Base-by-base conservation (phyloP, 2,329 filamentous ascomycete genomes). In the Aspergillus clavatus region DNA sequence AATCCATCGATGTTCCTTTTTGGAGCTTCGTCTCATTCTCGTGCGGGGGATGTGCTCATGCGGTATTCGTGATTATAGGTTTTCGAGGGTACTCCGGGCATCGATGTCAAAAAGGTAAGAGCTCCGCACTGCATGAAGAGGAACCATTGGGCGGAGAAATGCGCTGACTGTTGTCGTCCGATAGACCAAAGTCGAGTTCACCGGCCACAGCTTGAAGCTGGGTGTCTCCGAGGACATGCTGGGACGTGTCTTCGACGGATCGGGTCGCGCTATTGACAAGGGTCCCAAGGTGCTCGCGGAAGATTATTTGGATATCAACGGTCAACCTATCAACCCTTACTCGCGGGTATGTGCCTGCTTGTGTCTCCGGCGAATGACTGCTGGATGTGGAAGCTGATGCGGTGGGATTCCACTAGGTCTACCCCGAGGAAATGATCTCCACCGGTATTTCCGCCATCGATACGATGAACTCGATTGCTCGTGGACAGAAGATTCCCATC, bases 151-250 rank as follows among this genome's bases (percentile, higher is more conserved):
- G n/a, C n/a, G n/a, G n/a, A n/a, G n/a, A n/a, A n/a, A 44, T 56
- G 62, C 47, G 41, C 56, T 61, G 40, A 58, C 53, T 44, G 11
- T 4, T 18, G 2, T 19, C 2, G 8, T 56, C 23, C 5, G 8
- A 24, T 63, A 93, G 90, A 95, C 91, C 44, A 94, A 86, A 79
- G 91, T 98, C 70, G 88, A 98, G 70, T 97, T 98, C 72, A 94
- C 87, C 24, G 93, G 93, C 50, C 82, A 96, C 75, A 97, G 88
- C 76, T 77, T 98, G 76, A 97, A 97, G 81, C 86, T 98, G 42
- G 93, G 93, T 72, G 93, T 98, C 49, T 97, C 93, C 42, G 94
- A 98, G 75, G 93, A 98, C 77, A 98, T 98, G 93, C 75, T 98
- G 73, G 93, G 93, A 56, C 91, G 94, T 76, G 89, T 97, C 71